Base-by-base conservation (phyloP, 2,329 filamentous ascomycete genomes). In the Verruconis gallopava region DNA sequence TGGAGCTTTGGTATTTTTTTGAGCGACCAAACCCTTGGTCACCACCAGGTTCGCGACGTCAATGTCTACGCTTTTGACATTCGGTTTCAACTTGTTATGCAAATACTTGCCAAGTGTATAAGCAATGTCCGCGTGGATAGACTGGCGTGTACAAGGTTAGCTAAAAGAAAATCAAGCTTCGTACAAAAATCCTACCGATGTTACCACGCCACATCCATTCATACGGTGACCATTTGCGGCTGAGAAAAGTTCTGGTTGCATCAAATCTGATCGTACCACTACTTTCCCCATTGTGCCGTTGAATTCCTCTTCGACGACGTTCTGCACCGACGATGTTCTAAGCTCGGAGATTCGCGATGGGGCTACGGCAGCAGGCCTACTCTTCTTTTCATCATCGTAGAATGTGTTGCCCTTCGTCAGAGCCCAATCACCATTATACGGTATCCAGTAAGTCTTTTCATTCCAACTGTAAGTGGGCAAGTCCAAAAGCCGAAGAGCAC, bases 391-490 rank as follows among this genome's bases (percentile, higher is more conserved):
- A 25, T 28, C 14, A 6, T 17, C 22, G 5, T 11, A 14, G n/a
- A 17, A 12, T 5, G 18, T 4, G 4, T 32, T 25, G 14, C 48
- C 50, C 37, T 54, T 53, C 17, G 44, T 49, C 13, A 62, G 44
- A 4, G 47, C 49, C 55, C 56, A 63, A 45, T 57, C 50, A 9
- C 48, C 46, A 13, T 48, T 47, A 49, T 63, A 63, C 20, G 53
- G 48, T 14, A 61, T 50, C 59, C 59, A 63, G 50, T 59, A 61
- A 15, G 51, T 52, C 46, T 61, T 60, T 5, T 51, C 38, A 25
- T 62, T 48, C 47, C 49, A 63, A 4, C 37, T 35, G 41, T 63
- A 63, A 1, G 52, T 46, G 2, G 77, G 76, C 3, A 81, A 55
- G 20, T 69, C 59, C 2, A 78, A 53, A 2, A 79, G 55, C 1